Conservation (phyloP, 176 grass and related monocot genomes). For the Eleusine indica region DNA sequence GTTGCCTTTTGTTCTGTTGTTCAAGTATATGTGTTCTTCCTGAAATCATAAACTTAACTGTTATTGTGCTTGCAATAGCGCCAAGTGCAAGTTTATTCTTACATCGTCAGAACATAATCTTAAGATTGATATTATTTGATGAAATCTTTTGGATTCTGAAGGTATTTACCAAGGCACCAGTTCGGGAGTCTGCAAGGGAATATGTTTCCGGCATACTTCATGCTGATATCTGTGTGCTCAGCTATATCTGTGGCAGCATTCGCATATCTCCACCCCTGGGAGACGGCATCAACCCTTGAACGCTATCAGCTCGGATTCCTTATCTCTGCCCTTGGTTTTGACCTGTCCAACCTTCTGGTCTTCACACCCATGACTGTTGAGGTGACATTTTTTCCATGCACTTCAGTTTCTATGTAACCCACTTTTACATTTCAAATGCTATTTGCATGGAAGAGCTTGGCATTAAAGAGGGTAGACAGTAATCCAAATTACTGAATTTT, state of each 20-base stretch:
- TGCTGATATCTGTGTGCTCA: constrained; percentile 54
- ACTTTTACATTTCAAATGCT: not conserved
- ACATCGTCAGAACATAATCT: not conserved
- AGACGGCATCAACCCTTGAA: constrained; percentile 58
- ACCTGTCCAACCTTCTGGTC: constrained; percentile 90
- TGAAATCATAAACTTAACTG: not conserved
- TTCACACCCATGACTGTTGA: constrained; percentile 84
- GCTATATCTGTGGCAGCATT: constrained; percentile 63
- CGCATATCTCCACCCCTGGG: constrained; percentile 78
- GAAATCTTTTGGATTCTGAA: constrained; percentile 41
- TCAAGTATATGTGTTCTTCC: not conserved
- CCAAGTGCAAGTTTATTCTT: not conserved
- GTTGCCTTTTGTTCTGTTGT: not conserved
- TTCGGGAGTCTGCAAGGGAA: constrained; percentile 65
- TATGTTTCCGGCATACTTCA: constrained; percentile 73
- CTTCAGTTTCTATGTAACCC: not conserved
- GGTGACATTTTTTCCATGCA: constrained; percentile 40
- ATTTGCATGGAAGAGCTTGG: not conserved
- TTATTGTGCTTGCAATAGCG: not conserved
- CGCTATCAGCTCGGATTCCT: constrained; percentile 84
- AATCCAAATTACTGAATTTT: no score
- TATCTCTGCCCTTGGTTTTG: constrained; percentile 60
- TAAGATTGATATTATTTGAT: not conserved
- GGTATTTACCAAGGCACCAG: constrained; percentile 78
- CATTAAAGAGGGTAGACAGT: no score